Evolutionary conservation across 148 eudicot species (phyloP), one percentile per base, ranked within the genome.

Genomic region (Nyssa sinensis): DNA sequence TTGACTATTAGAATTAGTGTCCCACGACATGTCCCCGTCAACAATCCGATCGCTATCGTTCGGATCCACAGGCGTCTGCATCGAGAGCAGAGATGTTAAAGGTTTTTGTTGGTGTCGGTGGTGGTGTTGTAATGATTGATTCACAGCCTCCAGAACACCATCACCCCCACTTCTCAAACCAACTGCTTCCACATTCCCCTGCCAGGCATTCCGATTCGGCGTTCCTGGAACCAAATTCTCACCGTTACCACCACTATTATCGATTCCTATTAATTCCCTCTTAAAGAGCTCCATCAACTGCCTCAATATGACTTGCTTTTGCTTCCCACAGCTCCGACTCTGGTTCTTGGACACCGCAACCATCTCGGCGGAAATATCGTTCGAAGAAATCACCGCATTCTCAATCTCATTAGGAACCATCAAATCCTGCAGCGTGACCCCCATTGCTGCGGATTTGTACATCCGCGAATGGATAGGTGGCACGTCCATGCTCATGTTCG

Each of bases 221-320:
- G 79, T 64, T 67, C 41, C 31, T 21, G 73, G 79, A 10, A 17
- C 75, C 67, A 58, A 51, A 21, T 80, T n/a, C n/a, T n/a, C n/a
- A n/a, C n/a, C n/a, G n/a, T n/a, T n/a, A n/a, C n/a, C 79, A 53
- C 66, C 71, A 51, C 28, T 35, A 16, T 70, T 74, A 44, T 67
- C 71, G 65, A 5, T 24, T 66, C 57, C 19, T n/a, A 68, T 78
- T 71, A 62, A 51, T 53, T 59, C 70, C 31, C 74, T 67, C n/a
- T 39, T 61, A 47, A 57, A 29, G 72, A 94, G 70, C 75, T 84
- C 85, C 28, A 44, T 16, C 39, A 94, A 67, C 80, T 92, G 98
- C 80, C 82, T 86, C 69, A 84, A 62, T 10, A 89, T 64, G 23
- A 65, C 81, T 70, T 82, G 74, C 73, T 87, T 81, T 70, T 79